phyloP scores from a whole-genome alignment of 2,329 filamentous ascomycete genomes.

The Curvularia eragrostidis region DNA sequence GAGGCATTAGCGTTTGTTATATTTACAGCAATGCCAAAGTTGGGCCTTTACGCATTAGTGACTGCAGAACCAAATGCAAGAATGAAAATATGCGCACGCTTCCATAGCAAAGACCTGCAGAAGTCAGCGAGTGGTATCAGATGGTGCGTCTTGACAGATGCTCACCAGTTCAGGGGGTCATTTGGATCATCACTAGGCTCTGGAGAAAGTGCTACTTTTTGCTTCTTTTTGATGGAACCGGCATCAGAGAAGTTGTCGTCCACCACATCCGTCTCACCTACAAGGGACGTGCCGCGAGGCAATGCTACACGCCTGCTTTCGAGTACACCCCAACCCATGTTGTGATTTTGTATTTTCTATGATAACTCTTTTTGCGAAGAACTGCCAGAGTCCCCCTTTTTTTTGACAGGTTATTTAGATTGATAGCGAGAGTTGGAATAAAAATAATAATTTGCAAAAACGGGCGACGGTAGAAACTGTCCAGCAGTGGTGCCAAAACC shows the following conservation, averaged over 20 bases:
- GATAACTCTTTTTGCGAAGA: neutral
- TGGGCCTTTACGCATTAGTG: constrained; percentile 19
- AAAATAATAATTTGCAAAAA: neutral
- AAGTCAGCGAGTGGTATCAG: neutral
- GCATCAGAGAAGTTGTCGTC: constrained; percentile 11
- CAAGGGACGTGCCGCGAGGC: constrained; percentile 14
- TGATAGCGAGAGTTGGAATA: neutral
- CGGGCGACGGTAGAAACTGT: constrained; percentile 8
- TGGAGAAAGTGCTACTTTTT: constrained; percentile 9
- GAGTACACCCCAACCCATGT: constrained; percentile 23
- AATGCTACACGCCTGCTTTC: constrained; percentile 16
- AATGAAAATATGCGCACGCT: constrained; percentile 16
- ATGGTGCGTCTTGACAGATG: neutral
- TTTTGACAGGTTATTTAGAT: neutral
- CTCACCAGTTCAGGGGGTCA: constrained; percentile 20
- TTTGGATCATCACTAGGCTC: constrained; percentile 16
- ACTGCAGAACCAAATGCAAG: constrained; percentile 22
- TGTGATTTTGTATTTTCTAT: neutral
- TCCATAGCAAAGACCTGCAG: constrained; percentile 16
- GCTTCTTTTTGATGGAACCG: constrained; percentile 11
- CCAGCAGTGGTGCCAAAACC: constrained; percentile 19
- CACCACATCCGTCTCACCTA: constrained; percentile 13
- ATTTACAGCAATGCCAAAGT: neutral
- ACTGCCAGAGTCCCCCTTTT: constrained; percentile 4
- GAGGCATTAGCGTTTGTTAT: neutral